Conservation (phyloP, 306 rosid genomes). For the Rosa rugosa region DNA sequence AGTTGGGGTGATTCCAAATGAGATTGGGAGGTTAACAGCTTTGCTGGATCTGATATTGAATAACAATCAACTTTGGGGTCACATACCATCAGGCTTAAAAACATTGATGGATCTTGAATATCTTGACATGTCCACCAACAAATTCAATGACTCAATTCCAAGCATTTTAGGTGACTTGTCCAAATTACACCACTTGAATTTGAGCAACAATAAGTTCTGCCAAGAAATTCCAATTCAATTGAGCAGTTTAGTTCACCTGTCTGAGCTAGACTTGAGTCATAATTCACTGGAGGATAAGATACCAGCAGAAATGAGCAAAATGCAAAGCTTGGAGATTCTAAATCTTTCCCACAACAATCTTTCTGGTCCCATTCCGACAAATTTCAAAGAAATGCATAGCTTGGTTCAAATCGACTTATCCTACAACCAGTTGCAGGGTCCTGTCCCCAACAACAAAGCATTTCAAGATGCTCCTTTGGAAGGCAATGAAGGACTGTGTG, state of each 20-base stretch:
- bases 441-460: neutral
- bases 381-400: neutral
- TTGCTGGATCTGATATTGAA: neutral
- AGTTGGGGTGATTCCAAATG: conserved; percentile 13
- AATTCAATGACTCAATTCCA: conserved; percentile 30
- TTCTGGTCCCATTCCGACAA: conserved; percentile 12
- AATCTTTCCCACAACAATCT: conserved; percentile 34
- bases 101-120: conserved; percentile 2
- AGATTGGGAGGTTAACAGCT: conserved; percentile 11
- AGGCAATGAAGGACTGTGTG: too few relatives aligned
- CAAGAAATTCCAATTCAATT: conserved; percentile 22
- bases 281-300: conserved; percentile 20
- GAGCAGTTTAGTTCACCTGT: conserved; percentile 1
- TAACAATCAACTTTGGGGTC: conserved; percentile 17
- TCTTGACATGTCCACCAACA: conserved; percentile 25
- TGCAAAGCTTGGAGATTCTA: conserved; percentile 21
- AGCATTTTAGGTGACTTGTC: conserved; percentile 6
- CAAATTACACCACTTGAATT: conserved; percentile 19
- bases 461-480: neutral
- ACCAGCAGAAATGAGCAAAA: conserved; percentile 18
- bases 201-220: conserved; percentile 24
- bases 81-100: conserved; percentile 21
- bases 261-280: conserved; percentile 23
- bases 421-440: conserved; percentile 17
- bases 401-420: neutral